Percentiles rank a stretch among this genome's conserved stretches.
Evolutionary conservation across 2,329 filamentous ascomycete species (phyloP).

Genomic region (Furcasterigmium furcatum): DNA sequence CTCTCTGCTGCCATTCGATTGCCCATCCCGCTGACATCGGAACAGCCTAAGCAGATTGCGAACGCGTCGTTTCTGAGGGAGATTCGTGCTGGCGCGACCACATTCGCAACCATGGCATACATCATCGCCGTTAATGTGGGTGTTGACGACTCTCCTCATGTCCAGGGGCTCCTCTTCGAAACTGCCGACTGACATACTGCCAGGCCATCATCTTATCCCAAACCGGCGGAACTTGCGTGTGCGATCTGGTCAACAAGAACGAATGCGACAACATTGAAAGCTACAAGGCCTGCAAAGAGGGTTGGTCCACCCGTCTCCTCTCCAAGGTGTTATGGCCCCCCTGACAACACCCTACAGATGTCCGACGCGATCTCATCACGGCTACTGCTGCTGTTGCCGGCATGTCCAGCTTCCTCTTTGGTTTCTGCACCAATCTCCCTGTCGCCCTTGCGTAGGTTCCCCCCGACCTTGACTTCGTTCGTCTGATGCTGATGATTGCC

Average conservation of each 20-base stretch:
- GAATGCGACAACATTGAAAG: constrained; percentile 45
- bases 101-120: constrained; percentile 80
- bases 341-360: constrained; percentile 28
- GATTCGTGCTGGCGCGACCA: constrained; percentile 75
- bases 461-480: too few relatives aligned
- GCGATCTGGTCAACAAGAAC: constrained; percentile 39
- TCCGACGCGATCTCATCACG: constrained; percentile 77
- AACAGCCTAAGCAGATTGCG: constrained; percentile 62
- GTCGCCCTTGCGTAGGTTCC: constrained; percentile 65
- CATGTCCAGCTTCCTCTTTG: constrained; percentile 72
- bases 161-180: not conserved
- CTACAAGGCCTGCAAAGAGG: constrained; percentile 44
- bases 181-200: not conserved
- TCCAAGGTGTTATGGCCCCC: not conserved
- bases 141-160: not conserved
- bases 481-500: constrained; percentile 7
- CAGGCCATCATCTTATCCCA: constrained; percentile 71
- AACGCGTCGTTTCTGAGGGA: constrained; percentile 73
- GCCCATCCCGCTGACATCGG: not conserved
- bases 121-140: constrained; percentile 72
- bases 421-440: constrained; percentile 77
- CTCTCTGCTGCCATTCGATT: not conserved
- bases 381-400: constrained; percentile 79
- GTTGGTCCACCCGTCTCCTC: constrained; percentile 22
- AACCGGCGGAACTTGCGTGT: constrained; percentile 74